These are phyloP conservation scores for Ceratobasidium sp. DNA, from an alignment of 1,284 basidiomycete genomes.

Conservation along the genomic window DNA sequence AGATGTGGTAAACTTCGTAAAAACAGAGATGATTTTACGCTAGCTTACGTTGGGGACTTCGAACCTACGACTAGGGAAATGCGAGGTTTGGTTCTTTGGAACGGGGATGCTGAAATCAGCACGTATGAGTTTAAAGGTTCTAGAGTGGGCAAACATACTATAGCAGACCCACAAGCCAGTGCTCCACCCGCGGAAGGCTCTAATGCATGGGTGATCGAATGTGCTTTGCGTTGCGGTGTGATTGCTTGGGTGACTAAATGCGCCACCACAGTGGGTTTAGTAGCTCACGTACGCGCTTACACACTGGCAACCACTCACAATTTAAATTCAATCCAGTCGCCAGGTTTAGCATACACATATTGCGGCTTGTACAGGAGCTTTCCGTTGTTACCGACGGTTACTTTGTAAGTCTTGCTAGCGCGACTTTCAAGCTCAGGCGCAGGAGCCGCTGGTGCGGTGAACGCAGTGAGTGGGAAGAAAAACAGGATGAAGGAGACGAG, in stretches of 20 bases:
- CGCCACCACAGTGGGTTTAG: not conserved
- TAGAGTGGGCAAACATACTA: no score
- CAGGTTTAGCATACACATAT: constrained; percentile 21
- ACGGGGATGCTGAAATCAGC: not conserved
- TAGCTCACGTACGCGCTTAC: not conserved
- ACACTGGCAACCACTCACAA: not conserved
- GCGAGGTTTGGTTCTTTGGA: not conserved
- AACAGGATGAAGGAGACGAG: no score
- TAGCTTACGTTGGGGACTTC: no score
- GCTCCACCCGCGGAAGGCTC: not conserved
- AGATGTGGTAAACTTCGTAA: no score
- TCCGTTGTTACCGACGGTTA: not conserved
- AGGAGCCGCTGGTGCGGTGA: no score
- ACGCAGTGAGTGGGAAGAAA: no score
- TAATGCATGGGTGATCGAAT: not conserved
- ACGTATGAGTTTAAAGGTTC: no score
- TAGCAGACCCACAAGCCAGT: constrained; percentile 21
- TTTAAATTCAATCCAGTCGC: constrained; percentile 24
- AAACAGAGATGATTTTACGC: no score
- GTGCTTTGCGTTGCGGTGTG: constrained; percentile 31
- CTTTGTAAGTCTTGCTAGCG: no score
- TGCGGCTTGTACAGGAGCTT: constrained; percentile 9
- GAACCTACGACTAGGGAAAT: no score
- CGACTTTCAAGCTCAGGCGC: no score
- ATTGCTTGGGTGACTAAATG: constrained; percentile 26